A percentile compares a stretch with the other conserved stretches of the same genome.
These are phyloP conservation scores for Yarrowia deformans DNA, from an alignment of 805 yeast genomes.

Conservation along the genomic window DNA sequence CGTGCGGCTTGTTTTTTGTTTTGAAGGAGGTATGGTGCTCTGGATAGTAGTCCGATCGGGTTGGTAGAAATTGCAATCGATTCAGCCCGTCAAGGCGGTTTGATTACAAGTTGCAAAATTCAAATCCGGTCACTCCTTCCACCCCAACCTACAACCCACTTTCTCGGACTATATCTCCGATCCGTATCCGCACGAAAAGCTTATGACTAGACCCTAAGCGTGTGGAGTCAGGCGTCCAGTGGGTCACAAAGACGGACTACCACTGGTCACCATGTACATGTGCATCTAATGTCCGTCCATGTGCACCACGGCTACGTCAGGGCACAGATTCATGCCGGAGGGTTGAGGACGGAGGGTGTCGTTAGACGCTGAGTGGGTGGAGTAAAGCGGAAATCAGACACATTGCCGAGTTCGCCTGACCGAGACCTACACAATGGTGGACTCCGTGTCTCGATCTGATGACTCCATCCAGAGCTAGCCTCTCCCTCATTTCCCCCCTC, in stretches of 20 bases:
- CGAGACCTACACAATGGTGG: too few relatives aligned
- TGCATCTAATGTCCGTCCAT: background rate
- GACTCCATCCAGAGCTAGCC: too few relatives aligned
- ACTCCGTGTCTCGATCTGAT: too few relatives aligned
- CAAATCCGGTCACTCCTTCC: background rate
- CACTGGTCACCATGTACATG: background rate
- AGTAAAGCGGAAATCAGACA: too few relatives aligned
- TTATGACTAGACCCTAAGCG: background rate
- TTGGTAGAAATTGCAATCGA: background rate
- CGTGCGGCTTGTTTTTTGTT: conserved; percentile 4
- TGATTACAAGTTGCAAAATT: background rate
- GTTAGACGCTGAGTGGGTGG: too few relatives aligned
- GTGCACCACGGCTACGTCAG: conserved; percentile 4
- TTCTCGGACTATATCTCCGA: conserved; percentile 19
- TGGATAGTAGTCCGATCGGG: background rate
- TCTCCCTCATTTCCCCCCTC: too few relatives aligned
- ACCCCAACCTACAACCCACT: background rate
- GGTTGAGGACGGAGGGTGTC: too few relatives aligned
- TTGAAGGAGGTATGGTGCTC: background rate
- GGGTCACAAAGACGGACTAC: conserved; percentile 18
- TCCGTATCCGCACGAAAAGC: conserved; percentile 9
- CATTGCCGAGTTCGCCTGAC: too few relatives aligned
- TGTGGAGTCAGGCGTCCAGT: conserved; percentile 28
- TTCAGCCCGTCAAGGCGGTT: background rate
- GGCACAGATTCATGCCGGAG: background rate